These are phyloP conservation scores for Conticribra weissflogii DNA, from an alignment of 108 stramenopile species.

Conservation along the genomic window DNA sequence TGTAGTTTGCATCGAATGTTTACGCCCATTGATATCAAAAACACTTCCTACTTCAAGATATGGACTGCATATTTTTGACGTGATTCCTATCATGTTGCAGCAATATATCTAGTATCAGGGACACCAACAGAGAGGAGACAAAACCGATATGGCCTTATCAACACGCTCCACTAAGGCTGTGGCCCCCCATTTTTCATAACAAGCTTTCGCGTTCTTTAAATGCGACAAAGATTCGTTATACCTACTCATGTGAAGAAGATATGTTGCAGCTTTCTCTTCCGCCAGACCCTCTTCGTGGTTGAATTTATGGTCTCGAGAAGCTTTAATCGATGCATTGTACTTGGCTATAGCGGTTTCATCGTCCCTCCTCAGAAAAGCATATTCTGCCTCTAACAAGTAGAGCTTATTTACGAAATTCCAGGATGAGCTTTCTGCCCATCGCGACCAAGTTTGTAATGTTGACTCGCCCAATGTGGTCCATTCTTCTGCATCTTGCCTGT, in stretches of 20 bases:
- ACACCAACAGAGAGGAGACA: no score
- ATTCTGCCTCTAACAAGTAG: slow-evolving; percentile 58
- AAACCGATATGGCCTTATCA: slow-evolving; percentile 31
- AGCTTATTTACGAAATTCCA: slow-evolving; percentile 58
- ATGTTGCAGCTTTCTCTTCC: slow-evolving; percentile 48
- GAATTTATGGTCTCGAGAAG: slow-evolving; percentile 51
- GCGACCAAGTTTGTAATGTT: slow-evolving; percentile 21
- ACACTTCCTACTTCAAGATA: no score
- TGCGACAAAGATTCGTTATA: slow-evolving; percentile 20
- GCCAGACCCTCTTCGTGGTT: slow-evolving; percentile 58
- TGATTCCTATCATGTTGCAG: no score
- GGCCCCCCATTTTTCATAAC: slow-evolving; percentile 61
- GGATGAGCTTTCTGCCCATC: slow-evolving; percentile 47
- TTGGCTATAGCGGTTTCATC: slow-evolving; percentile 37
- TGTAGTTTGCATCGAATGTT: no score
- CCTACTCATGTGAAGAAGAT: slow-evolving; percentile 25
- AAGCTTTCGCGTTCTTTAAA: slow-evolving; percentile 43
- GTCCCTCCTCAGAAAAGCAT: slow-evolving; percentile 42
- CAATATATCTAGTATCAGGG: no score
- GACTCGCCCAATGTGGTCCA: slow-evolving; percentile 26
- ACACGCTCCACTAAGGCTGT: slow-evolving; percentile 45
- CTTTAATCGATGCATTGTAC: slow-evolving; percentile 47
- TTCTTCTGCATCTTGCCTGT: slow-evolving; percentile 25
- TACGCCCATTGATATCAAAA: no score
- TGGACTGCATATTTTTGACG: no score